A percentile compares a stretch with the other conserved stretches of the same genome.
Conservation (phyloP, 2,329 filamentous ascomycete genomes). For the Colletotrichum higginsianum region DNA sequence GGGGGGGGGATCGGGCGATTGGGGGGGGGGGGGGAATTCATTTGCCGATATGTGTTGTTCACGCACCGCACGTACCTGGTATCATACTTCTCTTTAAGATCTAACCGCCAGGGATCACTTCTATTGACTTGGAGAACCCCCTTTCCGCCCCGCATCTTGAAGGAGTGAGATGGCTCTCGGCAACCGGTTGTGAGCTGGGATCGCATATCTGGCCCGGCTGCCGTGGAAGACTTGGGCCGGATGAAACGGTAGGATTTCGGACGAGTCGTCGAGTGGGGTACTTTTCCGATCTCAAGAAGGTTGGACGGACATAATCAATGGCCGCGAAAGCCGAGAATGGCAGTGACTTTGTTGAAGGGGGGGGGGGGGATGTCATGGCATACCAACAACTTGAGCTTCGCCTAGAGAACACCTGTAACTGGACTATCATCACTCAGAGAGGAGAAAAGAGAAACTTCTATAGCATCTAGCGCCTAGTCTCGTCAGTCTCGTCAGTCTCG, state of each 20-base stretch:
- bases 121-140: neutral
- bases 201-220: neutral
- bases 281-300: neutral
- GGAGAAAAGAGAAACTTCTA: too few species aligned
- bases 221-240: neutral
- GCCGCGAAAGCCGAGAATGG: neutral
- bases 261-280: neutral
- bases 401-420: neutral
- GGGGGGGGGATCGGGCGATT: neutral
- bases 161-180: constrained; percentile 1
- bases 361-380: neutral
- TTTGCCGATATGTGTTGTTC: constrained; percentile 15
- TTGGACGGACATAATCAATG: neutral
- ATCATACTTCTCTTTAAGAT: neutral
- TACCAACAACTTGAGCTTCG: too few species aligned
- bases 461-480: too few species aligned
- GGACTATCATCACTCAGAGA: neutral
- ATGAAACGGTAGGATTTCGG: neutral
- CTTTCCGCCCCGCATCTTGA: constrained; percentile 5
- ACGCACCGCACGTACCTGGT: neutral
- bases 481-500: too few species aligned
- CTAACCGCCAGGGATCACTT: neutral
- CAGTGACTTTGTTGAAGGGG: too few species aligned
- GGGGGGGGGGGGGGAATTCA: neutral
- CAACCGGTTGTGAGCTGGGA: neutral